Conservation (phyloP, 2,329 filamentous ascomycete genomes). For the Emericellopsis atlantica region DNA sequence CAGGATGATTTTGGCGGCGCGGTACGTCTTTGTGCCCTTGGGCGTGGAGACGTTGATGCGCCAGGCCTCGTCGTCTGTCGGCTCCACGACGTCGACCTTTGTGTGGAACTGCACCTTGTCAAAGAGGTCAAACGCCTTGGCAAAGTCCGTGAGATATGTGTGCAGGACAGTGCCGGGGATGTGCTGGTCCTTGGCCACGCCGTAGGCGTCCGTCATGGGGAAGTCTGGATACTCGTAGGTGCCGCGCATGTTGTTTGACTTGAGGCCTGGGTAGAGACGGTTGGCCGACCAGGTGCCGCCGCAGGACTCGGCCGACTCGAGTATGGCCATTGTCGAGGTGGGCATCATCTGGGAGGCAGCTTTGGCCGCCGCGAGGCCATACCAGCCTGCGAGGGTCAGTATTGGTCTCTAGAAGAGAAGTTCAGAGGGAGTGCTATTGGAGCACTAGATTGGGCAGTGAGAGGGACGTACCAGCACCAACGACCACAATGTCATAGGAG, state of each 20-base stretch:
- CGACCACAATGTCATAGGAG: conserved; percentile 10
- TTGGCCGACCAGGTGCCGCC: conserved; percentile 63
- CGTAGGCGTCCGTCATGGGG: conserved; percentile 50
- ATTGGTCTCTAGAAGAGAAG: neutral
- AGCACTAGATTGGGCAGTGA: neutral
- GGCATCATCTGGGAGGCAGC: conserved; percentile 49
- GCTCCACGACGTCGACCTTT: conserved; percentile 24
- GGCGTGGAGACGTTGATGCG: conserved; percentile 5
- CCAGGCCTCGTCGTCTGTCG: conserved; percentile 8
- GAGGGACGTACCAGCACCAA: conserved; percentile 10
- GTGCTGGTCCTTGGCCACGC: conserved; percentile 28
- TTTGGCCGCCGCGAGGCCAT: conserved; percentile 48
- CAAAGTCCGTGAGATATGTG: conserved; percentile 33
- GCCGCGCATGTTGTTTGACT: conserved; percentile 62
- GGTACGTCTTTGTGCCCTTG: conserved; percentile 5
- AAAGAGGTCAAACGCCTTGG: conserved; percentile 26
- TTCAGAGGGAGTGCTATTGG: neutral
- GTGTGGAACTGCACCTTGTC: conserved; percentile 24
- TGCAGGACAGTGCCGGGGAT: conserved; percentile 34
- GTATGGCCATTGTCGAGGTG: conserved; percentile 35
- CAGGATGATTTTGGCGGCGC: conserved; percentile 27
- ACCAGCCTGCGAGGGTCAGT: conserved; percentile 16
- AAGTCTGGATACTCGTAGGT: conserved; percentile 66
- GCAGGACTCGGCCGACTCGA: conserved; percentile 35
- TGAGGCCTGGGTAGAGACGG: conserved; percentile 55